Evolutionary conservation across 768 basidiomycete species (phyloP).

Genomic region (Agrocybe chaxingu): DNA sequence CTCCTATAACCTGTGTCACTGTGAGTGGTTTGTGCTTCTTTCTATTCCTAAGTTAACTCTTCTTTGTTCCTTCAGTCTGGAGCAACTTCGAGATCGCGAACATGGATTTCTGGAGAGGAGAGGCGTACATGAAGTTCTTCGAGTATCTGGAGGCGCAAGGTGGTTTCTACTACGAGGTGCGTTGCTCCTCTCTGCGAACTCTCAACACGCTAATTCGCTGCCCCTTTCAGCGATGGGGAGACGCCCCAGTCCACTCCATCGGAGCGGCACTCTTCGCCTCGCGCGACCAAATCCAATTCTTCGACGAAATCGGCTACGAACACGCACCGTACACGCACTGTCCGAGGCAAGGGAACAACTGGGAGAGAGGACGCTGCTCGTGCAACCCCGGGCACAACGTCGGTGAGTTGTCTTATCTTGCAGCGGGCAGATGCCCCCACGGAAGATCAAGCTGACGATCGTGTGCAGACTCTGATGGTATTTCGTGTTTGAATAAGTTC

Average conservation of each 20-base stretch:
- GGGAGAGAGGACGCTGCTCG: slow-evolving; percentile 57
- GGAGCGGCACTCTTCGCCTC: slow-evolving; percentile 70
- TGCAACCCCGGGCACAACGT: slow-evolving; percentile 61
- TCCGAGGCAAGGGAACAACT: slow-evolving; percentile 41
- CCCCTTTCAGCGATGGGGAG: slow-evolving; percentile 69
- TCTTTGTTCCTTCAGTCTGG: slow-evolving; percentile 39
- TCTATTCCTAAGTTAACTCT: not conserved
- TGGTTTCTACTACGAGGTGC: slow-evolving; percentile 70
- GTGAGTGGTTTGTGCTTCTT: slow-evolving; percentile 35
- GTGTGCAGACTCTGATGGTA: slow-evolving; percentile 43
- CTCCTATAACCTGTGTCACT: slow-evolving; percentile 77
- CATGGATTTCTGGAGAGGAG: slow-evolving; percentile 63
- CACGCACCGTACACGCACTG: slow-evolving; percentile 79
- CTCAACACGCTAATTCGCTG: not conserved
- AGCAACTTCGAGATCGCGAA: slow-evolving; percentile 74
- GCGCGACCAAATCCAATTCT: slow-evolving; percentile 77
- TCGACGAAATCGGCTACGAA: slow-evolving; percentile 79
- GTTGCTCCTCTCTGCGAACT: slow-evolving; percentile 19
- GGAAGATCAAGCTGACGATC: not conserved
- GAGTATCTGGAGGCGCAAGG: slow-evolving; percentile 58
- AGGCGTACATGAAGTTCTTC: slow-evolving; percentile 65
- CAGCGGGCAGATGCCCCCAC: no score
- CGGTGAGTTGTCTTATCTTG: slow-evolving; percentile 34
- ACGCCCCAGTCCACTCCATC: slow-evolving; percentile 84
- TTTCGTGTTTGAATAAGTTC: slow-evolving; percentile 52